Conservation (phyloP, 305 asterid species). For the Fraxinus baroniana region DNA sequence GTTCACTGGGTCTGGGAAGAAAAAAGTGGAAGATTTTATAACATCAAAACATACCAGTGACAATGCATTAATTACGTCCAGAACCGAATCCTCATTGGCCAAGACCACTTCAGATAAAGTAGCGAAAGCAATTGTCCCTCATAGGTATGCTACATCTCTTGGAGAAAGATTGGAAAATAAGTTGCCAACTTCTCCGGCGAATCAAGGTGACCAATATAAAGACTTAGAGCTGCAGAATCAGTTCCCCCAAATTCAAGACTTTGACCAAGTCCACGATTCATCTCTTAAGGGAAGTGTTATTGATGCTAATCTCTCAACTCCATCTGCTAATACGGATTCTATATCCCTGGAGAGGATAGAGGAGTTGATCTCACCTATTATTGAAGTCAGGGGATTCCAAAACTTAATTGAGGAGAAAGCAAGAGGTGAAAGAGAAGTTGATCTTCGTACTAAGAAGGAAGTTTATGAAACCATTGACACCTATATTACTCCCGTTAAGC, state of each 20-base stretch:
- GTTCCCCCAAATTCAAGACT: constrained; percentile 25
- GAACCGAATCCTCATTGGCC: constrained; percentile 49
- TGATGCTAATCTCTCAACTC: constrained; percentile 32
- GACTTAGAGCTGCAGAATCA: constrained; percentile 36
- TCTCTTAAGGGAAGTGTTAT: constrained; percentile 30
- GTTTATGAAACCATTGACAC: constrained; percentile 32
- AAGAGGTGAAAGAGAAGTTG: constrained; percentile 33
- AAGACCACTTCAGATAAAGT: constrained; percentile 36
- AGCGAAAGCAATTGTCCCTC: constrained; percentile 34
- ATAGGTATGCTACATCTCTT: constrained; percentile 41
- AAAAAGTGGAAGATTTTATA: constrained; percentile 30
- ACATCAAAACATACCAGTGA: constrained; percentile 36
- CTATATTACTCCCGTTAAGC: constrained; percentile 36
- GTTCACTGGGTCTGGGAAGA: constrained; percentile 34
- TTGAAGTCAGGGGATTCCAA: constrained; percentile 28
- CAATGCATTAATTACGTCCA: constrained; percentile 36
- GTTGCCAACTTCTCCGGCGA: constrained; percentile 37
- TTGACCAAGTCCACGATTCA: constrained; percentile 33
- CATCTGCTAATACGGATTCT: constrained; percentile 24
- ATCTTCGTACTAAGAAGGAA: constrained; percentile 29
- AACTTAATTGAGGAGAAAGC: constrained; percentile 27
- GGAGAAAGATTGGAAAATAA: constrained; percentile 33
- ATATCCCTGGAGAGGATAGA: constrained; percentile 32
- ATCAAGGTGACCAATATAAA: constrained; percentile 31
- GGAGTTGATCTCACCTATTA: constrained; percentile 32